Evolutionary conservation across 805 yeast species (phyloP), one percentile per base, ranked within the genome.

Genomic region (Yarrowia bubula): DNA sequence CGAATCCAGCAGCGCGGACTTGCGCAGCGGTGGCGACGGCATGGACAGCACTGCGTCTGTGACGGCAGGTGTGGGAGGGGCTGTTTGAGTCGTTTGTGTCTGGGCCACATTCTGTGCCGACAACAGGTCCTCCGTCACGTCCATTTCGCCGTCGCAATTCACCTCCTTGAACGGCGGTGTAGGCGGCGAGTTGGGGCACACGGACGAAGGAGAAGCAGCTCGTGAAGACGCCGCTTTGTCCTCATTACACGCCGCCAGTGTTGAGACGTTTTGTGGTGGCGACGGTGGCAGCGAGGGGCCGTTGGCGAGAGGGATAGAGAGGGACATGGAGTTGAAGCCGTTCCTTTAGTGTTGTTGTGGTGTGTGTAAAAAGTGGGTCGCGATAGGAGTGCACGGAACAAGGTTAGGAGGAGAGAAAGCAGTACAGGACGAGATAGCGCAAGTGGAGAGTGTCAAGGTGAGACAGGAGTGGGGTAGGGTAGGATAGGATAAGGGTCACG

Each of bases 151-250:
- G 8, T 38, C 33, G 31, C 58, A 51, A 7, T 17, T 3, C n/a
- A 51, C 43, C 11, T 58, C 64, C 9, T 58, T 58, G 41, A 58
- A 44, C n/a, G 64, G 64, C 22, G 64, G 64, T 1, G 64, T 58
- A 6, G 51, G 64, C 3, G 64, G 64, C 15, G 61, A 55, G 15
- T 55, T 55, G 10, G 61, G 61, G 14, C 61, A 55, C 13, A 55
- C 61, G 7, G 61, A 55, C 4, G 61, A 46, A 7, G 61, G 61
- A 2, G 61, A 55, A 2, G 38, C 28, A 2, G 61, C 47, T 10
- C 61, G 61, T 15, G 61, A 55, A 39, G 31, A 18, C n/a, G n/a
- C 37, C 33, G 43, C 2, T 22, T 22, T 22, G 47, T 39, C 61
- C 38, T 37, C 60, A 14, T 11, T 18, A 15, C 22, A 31, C 3